Evolutionary conservation across 352 stramenopile genomes (phyloP).

Genomic region (Aphanomyces cochlioides): DNA sequence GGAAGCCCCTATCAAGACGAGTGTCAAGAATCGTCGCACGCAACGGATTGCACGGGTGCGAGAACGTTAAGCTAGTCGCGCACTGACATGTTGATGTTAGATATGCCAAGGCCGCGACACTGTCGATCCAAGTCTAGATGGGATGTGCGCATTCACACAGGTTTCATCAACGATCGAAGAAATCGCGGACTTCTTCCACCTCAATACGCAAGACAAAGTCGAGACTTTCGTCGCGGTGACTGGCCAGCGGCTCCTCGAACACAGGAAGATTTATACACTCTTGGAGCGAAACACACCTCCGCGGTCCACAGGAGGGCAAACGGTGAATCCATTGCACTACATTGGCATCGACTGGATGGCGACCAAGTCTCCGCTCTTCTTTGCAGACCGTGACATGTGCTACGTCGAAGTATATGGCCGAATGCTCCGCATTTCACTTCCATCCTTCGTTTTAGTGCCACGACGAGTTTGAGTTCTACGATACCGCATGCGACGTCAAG

Average conservation of each 20-base stretch:
- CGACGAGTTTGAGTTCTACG: conserved; percentile 65
- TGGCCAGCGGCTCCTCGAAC: conserved; percentile 57
- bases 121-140: not conserved
- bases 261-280: conserved; percentile 66
- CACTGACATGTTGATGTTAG: not conserved
- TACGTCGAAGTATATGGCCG: conserved; percentile 40
- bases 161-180: conserved; percentile 75
- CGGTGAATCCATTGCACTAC: conserved; percentile 71
- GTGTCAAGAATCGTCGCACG: not conserved
- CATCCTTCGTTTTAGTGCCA: conserved; percentile 40
- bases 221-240: not conserved
- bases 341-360: conserved; percentile 77
- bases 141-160: conserved; percentile 53
- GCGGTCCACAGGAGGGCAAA: conserved; percentile 33
- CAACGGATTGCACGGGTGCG: not conserved
- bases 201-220: conserved; percentile 63
- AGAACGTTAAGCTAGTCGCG: not conserved
- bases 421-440: not conserved
- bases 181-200: conserved; percentile 74
- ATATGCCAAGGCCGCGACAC: not conserved
- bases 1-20: not conserved
- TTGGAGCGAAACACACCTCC: conserved; percentile 27
- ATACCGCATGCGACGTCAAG: conserved; percentile 52
- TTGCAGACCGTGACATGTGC: conserved; percentile 74
- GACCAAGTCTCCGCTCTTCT: conserved; percentile 63